Base-by-base conservation (phyloP, 805 yeast genomes). In the Lipomyces sp. region DNA sequence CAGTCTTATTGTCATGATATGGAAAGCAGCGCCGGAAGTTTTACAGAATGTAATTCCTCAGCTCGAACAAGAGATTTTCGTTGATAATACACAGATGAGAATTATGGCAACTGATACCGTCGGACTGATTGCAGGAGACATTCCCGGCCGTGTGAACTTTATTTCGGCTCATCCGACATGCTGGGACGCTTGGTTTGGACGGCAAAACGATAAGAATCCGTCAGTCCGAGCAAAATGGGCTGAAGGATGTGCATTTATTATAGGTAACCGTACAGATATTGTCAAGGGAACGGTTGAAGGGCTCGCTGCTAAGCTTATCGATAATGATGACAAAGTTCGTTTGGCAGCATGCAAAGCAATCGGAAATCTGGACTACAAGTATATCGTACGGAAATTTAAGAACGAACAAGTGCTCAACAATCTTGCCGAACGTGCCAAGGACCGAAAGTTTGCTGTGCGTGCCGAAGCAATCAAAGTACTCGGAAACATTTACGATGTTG, bases 11-110 rank as follows among this genome's bases (percentile, higher is more conserved):
- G 78, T 87, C 1, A 88, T 87, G 66, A 79, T 92, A 1, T 93
- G 97, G 97, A 85, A 81, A 71, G 82, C 85, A 60, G 87, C 87
- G 0, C 97, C 97, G 0, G 95, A 89, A 57, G 78, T 90, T 29
- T 80, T 90, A 10, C 82, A 85, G 2, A 85, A 95, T 0, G 89
- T 90, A 0, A 85, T 90, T 82, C 95, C 96, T 0, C 83, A 90
- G 60, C 79, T 92, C 3, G 90, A 90, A 70, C 92, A 90, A 72
- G 96, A 92, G 71, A 78, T 92, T 53, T 39, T 63, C 13, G 86
- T 86, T 65, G 91, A 96, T 0, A 90, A 88, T 53, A 86, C 85
- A 37, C 76, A 80, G 15, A 80, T 90, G 24, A 82, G 97, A 69
- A 74, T 82, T 0, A 76, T 89, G 62, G 92, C 97, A 0, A 89